These are phyloP conservation scores for Scheffersomyces parashehatae DNA, from an alignment of 1,139 yeast genomes.

Conservation along the genomic window DNA sequence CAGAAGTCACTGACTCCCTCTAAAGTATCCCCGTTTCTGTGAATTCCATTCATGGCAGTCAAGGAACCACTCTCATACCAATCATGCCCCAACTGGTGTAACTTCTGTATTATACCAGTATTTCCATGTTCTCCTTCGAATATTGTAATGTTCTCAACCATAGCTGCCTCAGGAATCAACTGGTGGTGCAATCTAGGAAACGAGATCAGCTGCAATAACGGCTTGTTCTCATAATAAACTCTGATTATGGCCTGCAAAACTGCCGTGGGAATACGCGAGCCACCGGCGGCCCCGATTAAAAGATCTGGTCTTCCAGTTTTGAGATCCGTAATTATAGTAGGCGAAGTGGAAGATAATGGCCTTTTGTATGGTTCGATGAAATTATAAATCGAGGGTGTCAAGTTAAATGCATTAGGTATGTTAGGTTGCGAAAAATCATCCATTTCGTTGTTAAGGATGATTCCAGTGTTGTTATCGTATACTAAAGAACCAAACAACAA, in stretches of 20 bases:
- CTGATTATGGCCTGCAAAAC: slow-evolving; percentile 79
- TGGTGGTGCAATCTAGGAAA: slow-evolving; percentile 90
- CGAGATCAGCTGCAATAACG: slow-evolving; percentile 68
- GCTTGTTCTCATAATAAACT: slow-evolving; percentile 53
- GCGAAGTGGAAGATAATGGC: slow-evolving; percentile 83
- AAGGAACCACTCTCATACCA: slow-evolving; percentile 36
- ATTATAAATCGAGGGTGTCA: slow-evolving; percentile 79
- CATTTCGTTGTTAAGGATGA: slow-evolving; percentile 88
- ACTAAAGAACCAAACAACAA: slow-evolving; percentile 79
- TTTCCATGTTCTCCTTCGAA: slow-evolving; percentile 26
- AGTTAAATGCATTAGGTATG: slow-evolving; percentile 70
- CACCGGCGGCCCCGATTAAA: slow-evolving; percentile 92
- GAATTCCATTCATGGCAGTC: slow-evolving; percentile 47
- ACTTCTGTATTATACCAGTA: slow-evolving; percentile 10
- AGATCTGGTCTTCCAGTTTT: slow-evolving; percentile 53
- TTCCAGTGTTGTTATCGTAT: slow-evolving; percentile 79
- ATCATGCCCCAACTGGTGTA: slow-evolving; percentile 28
- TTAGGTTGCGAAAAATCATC: slow-evolving; percentile 88
- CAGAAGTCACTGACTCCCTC: slow-evolving; percentile 49
- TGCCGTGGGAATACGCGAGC: slow-evolving; percentile 84
- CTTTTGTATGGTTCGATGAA: slow-evolving; percentile 73
- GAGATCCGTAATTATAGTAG: slow-evolving; percentile 64
- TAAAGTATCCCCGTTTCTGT: slow-evolving; percentile 14
- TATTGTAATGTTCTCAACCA: slow-evolving; percentile 53
- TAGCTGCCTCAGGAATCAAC: slow-evolving; percentile 68